Base-by-base conservation (phyloP, 164 flowering plant species). In the Aristolochia contorta region DNA sequence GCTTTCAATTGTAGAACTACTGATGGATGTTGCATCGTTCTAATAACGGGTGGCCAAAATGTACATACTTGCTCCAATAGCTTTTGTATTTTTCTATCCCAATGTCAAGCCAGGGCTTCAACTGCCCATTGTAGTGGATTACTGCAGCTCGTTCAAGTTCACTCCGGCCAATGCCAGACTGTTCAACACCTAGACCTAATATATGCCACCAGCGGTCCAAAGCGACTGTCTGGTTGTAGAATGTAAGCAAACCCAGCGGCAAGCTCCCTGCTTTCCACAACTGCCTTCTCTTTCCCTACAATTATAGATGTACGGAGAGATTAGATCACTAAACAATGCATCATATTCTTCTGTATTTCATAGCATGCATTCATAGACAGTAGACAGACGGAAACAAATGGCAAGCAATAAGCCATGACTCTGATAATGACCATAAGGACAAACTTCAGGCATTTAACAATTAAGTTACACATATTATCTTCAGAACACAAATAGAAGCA, bases 41-140 rank as follows among this genome's bases (percentile, higher is more conserved):
- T 67, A 94, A 67, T 71, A 70, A 80, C 14, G 90, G 91, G 61
- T 82, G 81, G n/a, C 79, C 75, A 45, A 73, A 91, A 0, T 71
- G 69, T 51, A 91, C 63, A 61, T 77, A 68, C 72, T 65, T 82
- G 70, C 59, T 82, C 99, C 99, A 94, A 61, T 84, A 87, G 32
- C 77, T 71, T 54, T 77, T 94, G 78, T 85, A 83, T 70, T 71
- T 80, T 16, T 56, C 72, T 18, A 86, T 62, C 21, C 87, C 96
- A 24, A 85, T 82, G 55, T 91, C 99, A 37, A 94, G 71, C 99
- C 99, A 94, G 7, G 99, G 97, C 67, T 94, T 94, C 88, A 75
- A 73, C 51, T 75, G 63, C 50, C 99, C 99, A 57, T 91, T 83
- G 43, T 77, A 94, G 66, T 94, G 99, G 23, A 94, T 71, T 13